A percentile compares a stretch with the other conserved stretches of the same genome.
Evolutionary conservation across 345 rosid genomes (phyloP).

Genomic region (Rubroshorea leprosula): DNA sequence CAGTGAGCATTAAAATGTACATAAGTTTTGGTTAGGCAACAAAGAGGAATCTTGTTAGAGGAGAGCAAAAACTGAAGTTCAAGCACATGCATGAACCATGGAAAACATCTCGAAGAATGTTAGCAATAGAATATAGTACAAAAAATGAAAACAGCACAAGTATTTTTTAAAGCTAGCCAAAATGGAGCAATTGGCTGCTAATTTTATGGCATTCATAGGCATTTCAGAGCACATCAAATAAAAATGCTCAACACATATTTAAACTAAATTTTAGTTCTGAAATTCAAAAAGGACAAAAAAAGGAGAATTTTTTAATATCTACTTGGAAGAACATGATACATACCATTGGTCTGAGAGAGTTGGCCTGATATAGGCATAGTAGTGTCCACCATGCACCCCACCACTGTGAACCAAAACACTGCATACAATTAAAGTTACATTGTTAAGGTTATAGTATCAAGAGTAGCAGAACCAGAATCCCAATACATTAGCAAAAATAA

Average conservation of each 20-base stretch:
- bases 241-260: too few species aligned
- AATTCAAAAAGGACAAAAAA: too few species aligned
- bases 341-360: conserved; percentile 92
- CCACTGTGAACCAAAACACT: conserved; percentile 98
- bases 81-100: not conserved
- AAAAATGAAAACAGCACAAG: too few species aligned
- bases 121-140: too few species aligned
- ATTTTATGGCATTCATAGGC: too few species aligned
- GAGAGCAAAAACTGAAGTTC: not conserved
- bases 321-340: conserved; percentile 8
- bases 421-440: conserved; percentile 11
- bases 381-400: conserved; percentile 97
- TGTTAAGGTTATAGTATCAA: not conserved
- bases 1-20: not conserved
- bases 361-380: conserved; percentile 94
- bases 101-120: not conserved
- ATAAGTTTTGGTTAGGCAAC: not conserved
- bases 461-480: not conserved
- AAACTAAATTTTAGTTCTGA: too few species aligned
- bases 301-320: not conserved
- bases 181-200: too few species aligned
- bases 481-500: too few species aligned
- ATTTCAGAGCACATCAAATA: too few species aligned
- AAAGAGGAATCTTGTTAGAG: not conserved
- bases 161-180: too few species aligned